Conservation (phyloP, 2,329 filamentous ascomycete species). For the Colletotrichum camelliae region DNA sequence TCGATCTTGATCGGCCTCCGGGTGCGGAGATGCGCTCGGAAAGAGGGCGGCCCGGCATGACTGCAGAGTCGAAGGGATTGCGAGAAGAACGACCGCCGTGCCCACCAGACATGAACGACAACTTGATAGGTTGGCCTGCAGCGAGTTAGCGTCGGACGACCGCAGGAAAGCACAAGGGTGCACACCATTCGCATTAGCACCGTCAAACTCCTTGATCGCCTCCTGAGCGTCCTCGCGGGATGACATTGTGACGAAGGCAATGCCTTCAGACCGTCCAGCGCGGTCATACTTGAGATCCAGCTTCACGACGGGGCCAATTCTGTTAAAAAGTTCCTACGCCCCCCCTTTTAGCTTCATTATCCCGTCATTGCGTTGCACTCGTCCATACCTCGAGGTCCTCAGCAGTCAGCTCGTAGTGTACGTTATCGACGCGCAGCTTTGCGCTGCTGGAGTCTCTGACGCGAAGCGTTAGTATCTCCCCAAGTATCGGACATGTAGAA, state of each 20-base stretch:
- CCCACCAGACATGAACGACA: slow-evolving; percentile 67
- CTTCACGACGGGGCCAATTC: slow-evolving; percentile 74
- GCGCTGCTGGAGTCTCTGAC: slow-evolving; percentile 60
- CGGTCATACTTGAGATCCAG: slow-evolving; percentile 83
- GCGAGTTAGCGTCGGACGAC: background rate
- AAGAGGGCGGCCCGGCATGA: slow-evolving; percentile 61
- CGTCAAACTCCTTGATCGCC: slow-evolving; percentile 83
- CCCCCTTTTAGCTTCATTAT: slow-evolving; percentile 26
- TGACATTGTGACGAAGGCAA: slow-evolving; percentile 84
- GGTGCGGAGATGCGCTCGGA: slow-evolving; percentile 66
- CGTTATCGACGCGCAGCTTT: slow-evolving; percentile 84
- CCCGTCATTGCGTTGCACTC: background rate
- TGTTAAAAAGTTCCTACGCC: slow-evolving; percentile 75
- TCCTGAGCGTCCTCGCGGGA: slow-evolving; percentile 71
- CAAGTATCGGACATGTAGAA: slow-evolving; percentile 20
- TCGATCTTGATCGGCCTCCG: slow-evolving; percentile 66
- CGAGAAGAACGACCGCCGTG: slow-evolving; percentile 40
- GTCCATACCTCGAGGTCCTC: slow-evolving; percentile 75
- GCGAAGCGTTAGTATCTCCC: slow-evolving; percentile 16
- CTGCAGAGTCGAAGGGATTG: slow-evolving; percentile 62
- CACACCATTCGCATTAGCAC: slow-evolving; percentile 84
- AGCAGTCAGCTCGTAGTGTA: slow-evolving; percentile 91
- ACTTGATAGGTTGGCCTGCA: slow-evolving; percentile 77
- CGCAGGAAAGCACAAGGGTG: background rate
- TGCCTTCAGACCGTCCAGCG: slow-evolving; percentile 84